A percentile compares a stretch with the other conserved stretches of the same genome.
These are phyloP conservation scores for Plasmodium malariae DNA, from an alignment of 169 alveolate genomes.

Conservation along the genomic window DNA sequence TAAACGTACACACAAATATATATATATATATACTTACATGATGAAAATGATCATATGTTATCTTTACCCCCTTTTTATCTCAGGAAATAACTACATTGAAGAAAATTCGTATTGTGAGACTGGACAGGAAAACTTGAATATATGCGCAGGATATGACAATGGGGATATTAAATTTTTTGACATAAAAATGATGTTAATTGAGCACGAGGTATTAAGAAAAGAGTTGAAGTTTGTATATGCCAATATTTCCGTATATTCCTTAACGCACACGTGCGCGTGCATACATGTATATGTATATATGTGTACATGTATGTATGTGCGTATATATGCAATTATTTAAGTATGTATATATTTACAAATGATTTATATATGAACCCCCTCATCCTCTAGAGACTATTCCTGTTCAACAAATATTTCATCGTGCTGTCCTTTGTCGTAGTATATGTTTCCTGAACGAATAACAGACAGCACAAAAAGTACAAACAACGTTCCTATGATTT, in stretches of 20 bases:
- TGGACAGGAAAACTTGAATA: constrained; percentile 85
- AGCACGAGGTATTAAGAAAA: constrained; percentile 55
- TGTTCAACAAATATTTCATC: too few species aligned
- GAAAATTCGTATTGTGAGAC: constrained; percentile 79
- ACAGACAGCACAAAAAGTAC: too few species aligned
- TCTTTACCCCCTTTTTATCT: background rate
- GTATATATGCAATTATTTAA: too few species aligned
- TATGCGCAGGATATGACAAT: constrained; percentile 94
- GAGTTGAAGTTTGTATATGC: too few species aligned
- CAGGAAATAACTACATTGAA: constrained; percentile 67
- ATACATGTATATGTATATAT: background rate
- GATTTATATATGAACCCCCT: too few species aligned
- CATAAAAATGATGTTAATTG: constrained; percentile 73
- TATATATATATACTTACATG: background rate
- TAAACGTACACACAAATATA: background rate
- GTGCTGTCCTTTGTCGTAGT: too few species aligned
- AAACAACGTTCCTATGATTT: background rate
- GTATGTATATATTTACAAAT: too few species aligned
- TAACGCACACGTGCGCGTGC: background rate
- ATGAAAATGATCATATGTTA: background rate
- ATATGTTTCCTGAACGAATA: too few species aligned
- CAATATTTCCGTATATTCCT: too few species aligned
- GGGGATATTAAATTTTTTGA: constrained; percentile 94
- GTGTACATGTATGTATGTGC: background rate
- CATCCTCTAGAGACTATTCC: too few species aligned